Evolutionary conservation across 805 yeast species (phyloP).

Genomic region (Nakazawaea populi): DNA sequence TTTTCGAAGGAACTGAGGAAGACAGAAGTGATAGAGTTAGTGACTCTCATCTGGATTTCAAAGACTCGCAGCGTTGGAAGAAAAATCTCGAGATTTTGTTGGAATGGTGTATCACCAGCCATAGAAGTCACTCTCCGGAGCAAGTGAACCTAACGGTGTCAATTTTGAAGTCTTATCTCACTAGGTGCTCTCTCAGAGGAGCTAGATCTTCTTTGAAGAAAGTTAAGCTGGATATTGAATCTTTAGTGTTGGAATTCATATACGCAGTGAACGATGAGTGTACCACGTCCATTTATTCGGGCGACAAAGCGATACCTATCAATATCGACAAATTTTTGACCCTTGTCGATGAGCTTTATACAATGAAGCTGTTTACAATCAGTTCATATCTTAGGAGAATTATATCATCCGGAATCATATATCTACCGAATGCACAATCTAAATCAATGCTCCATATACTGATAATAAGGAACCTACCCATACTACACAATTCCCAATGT

Average conservation of each 20-base stretch:
- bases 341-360: conserved; percentile 45
- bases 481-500: conserved; percentile 33
- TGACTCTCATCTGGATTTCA: not conserved
- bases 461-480: conserved; percentile 55
- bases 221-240: conserved; percentile 23
- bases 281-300: not conserved
- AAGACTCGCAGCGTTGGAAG: conserved; percentile 20
- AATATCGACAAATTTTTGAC: conserved; percentile 29
- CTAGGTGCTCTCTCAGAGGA: not conserved
- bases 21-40: conserved; percentile 1
- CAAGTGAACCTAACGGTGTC: conserved; percentile 21
- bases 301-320: conserved; percentile 7
- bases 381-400: conserved; percentile 71
- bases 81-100: conserved; percentile 16
- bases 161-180: conserved; percentile 15
- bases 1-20: conserved; percentile 17
- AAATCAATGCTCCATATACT: conserved; percentile 50
- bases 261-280: conserved; percentile 17
- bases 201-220: conserved; percentile 17
- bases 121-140: conserved; percentile 12
- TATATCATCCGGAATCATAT: conserved; percentile 82
- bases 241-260: conserved; percentile 24
- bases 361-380: conserved; percentile 42
- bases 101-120: conserved; percentile 25
- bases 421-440: conserved; percentile 42